Conservation (phyloP, 192 early-diverging fungal species). For the Umbelopsis sp. region DNA sequence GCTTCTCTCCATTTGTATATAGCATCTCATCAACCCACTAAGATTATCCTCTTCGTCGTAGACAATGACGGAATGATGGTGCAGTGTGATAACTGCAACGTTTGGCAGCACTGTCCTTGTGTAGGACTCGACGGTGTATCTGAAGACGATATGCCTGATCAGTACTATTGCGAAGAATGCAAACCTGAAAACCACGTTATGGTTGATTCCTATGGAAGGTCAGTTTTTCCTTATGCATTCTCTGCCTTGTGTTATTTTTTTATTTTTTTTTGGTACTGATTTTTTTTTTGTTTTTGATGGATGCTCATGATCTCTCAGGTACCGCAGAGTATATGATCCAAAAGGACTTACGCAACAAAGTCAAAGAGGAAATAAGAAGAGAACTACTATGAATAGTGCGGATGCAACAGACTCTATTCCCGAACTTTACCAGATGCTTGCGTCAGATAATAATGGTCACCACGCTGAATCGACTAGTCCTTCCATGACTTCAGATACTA, state of each 20-base stretch:
- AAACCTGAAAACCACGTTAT: constrained; percentile 79
- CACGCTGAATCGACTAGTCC: neutral
- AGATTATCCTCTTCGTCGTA: constrained; percentile 12
- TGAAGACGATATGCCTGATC: constrained; percentile 77
- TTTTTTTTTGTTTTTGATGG: neutral
- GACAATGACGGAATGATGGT: constrained; percentile 81
- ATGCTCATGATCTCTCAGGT: neutral
- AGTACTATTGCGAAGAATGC: constrained; percentile 94
- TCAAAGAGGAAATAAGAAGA: neutral
- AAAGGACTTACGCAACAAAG: neutral
- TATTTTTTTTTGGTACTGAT: neutral
- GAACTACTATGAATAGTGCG: constrained; percentile 14
- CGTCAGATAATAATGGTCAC: neutral
- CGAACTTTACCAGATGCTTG: constrained; percentile 1
- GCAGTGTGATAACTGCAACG: constrained; percentile 90
- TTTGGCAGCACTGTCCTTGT: constrained; percentile 96
- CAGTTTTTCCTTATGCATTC: constrained; percentile 21
- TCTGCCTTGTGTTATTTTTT: neutral
- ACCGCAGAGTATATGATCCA: constrained; percentile 11
- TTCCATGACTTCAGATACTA: neutral
- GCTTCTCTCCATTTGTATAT: constrained; percentile 16
- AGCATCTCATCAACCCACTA: neutral
- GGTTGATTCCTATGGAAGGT: constrained; percentile 41
- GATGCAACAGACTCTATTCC: constrained; percentile 15
- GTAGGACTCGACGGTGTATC: constrained; percentile 66